phyloP scores from a whole-genome alignment of 1,284 basidiomycete species.

The Agroathelia rolfsii region DNA sequence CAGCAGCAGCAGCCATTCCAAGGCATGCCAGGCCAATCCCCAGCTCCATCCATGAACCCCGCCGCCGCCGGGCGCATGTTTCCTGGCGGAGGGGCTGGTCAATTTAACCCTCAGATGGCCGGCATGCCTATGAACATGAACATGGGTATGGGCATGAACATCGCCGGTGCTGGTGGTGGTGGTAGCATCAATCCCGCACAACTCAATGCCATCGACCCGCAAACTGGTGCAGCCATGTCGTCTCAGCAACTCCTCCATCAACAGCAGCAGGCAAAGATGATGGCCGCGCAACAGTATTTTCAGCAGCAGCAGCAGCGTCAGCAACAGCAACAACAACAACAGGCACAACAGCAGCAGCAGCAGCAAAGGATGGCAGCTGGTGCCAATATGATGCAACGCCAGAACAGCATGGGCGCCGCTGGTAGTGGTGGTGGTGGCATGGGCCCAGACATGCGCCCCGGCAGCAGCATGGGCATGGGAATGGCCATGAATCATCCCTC shows the following conservation, averaged over 20 bases:
- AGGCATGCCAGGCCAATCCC: conserved; percentile 7
- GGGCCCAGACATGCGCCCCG: no score
- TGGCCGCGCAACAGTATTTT: conserved; percentile 13
- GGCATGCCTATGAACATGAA: conserved; percentile 12
- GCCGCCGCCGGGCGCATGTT: conserved; percentile 11
- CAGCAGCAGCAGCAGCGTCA: conserved; percentile 17
- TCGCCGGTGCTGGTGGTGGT: conserved; percentile 7
- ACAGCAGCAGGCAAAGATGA: conserved; percentile 13
- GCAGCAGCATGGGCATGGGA: no score
- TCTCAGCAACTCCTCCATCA: conserved; percentile 9
- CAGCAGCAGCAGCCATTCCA: conserved; percentile 16
- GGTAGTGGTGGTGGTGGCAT: no score
- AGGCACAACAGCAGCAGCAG: conserved; percentile 13
- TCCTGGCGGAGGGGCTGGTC: conserved; percentile 11
- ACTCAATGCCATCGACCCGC: conserved; percentile 10
- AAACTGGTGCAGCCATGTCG: not conserved
- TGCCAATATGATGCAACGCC: no score
- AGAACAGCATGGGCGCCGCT: no score
- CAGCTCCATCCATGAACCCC: conserved; percentile 6
- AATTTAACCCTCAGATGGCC: no score
- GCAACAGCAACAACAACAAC: conserved; percentile 11
- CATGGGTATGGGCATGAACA: conserved; percentile 10
- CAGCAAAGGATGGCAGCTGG: conserved; percentile 12
- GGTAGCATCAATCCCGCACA: conserved; percentile 10
- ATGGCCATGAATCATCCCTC: no score